These are phyloP conservation scores for Thuidium tamariscinum DNA, from an alignment of 225 moss, liverwort and hornwort species.

Conservation along the genomic window DNA sequence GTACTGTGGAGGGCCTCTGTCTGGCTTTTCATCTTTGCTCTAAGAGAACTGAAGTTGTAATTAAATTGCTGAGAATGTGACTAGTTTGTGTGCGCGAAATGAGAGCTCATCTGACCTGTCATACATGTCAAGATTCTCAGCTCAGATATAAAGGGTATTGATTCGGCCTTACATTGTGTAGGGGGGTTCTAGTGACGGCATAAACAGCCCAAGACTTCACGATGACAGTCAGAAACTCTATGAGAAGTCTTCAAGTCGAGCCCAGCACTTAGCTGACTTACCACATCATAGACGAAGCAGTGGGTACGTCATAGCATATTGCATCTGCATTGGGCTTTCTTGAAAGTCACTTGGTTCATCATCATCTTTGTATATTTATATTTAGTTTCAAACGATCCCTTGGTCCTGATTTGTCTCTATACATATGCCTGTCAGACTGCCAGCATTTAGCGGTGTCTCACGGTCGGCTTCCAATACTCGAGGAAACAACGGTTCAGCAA, in stretches of 20 bases:
- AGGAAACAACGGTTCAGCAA: slow-evolving; percentile 35
- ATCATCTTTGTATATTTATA: not conserved
- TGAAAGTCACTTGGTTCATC: not conserved
- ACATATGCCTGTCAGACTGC: slow-evolving; percentile 11
- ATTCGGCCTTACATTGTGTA: slow-evolving; percentile 3
- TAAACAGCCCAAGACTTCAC: slow-evolving; percentile 12
- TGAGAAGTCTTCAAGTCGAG: slow-evolving; percentile 31
- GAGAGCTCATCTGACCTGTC: not conserved
- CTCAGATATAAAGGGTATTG: not conserved
- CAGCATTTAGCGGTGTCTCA: slow-evolving; percentile 31
- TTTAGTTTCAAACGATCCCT: not conserved
- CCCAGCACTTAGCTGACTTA: slow-evolving; percentile 22
- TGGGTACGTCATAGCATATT: slow-evolving; percentile 10
- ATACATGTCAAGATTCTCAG: not conserved
- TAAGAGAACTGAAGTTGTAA: not conserved
- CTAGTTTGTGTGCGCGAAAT: not conserved
- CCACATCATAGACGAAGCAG: slow-evolving; percentile 45
- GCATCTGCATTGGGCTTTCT: not conserved
- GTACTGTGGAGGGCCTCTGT: not conserved
- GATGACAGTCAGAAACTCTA: slow-evolving; percentile 24
- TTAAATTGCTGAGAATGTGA: not conserved
- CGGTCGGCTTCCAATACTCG: slow-evolving; percentile 14
- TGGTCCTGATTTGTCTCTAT: not conserved
- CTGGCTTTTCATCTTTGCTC: not conserved
- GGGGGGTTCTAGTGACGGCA: slow-evolving; percentile 17